These are phyloP conservation scores for Exophiala dermatitidis DNA, from an alignment of 2,329 filamentous ascomycete genomes.

Conservation along the genomic window DNA sequence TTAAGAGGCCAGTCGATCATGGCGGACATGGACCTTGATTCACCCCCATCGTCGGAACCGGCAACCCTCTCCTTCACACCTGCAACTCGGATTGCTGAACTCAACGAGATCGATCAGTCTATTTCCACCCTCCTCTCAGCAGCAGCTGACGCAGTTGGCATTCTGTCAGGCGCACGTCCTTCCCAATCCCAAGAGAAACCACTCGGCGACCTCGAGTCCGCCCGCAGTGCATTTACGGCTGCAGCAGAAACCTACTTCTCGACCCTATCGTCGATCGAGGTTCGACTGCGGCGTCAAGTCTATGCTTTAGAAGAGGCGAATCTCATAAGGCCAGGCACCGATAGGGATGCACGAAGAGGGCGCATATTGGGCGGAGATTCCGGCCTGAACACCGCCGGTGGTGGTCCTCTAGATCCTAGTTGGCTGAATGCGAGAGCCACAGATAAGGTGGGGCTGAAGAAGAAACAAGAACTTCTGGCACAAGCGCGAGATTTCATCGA, in stretches of 20 bases:
- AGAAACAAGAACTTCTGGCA: constrained; percentile 73
- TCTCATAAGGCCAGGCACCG: constrained; percentile 50
- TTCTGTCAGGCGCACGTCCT: constrained; percentile 47
- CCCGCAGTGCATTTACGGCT: constrained; percentile 42
- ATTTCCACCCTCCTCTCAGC: constrained; percentile 47
- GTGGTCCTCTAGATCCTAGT: constrained; percentile 64
- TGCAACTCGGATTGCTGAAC: constrained; percentile 70
- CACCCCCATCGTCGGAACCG: neutral
- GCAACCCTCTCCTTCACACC: constrained; percentile 32
- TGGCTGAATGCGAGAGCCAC: constrained; percentile 76
- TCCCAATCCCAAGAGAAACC: constrained; percentile 6
- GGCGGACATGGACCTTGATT: constrained; percentile 13
- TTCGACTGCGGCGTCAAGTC: constrained; percentile 66
- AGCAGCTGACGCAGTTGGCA: constrained; percentile 56
- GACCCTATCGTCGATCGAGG: constrained; percentile 66
- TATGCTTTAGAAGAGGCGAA: constrained; percentile 74
- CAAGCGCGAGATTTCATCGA: constrained; percentile 52
- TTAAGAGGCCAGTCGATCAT: neutral
- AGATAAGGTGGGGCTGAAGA: constrained; percentile 71
- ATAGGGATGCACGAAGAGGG: constrained; percentile 23
- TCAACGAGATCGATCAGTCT: constrained; percentile 62
- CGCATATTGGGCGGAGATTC: constrained; percentile 24
- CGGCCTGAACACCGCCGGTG: constrained; percentile 39
- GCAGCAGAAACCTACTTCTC: constrained; percentile 57
- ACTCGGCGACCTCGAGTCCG: constrained; percentile 9